phyloP scores from a whole-genome alignment of 2,329 filamentous ascomycete species.

The Xylaria sp. region DNA sequence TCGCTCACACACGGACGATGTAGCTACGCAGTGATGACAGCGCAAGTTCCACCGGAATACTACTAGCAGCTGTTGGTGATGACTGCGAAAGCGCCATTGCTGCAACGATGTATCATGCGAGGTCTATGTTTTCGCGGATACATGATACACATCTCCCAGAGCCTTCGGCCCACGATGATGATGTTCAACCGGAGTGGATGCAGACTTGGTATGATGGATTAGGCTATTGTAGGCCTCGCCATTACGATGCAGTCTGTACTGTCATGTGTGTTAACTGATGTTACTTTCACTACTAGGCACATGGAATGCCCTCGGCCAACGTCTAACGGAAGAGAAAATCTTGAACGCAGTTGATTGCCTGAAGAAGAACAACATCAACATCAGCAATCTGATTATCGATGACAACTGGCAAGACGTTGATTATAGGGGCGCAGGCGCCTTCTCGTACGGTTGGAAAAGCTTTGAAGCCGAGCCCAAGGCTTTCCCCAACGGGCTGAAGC shows the following conservation, averaged over 20 bases:
- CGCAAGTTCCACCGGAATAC: constrained; percentile 48
- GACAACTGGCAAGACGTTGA: constrained; percentile 90
- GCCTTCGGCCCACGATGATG: constrained; percentile 38
- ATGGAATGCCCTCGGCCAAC: constrained; percentile 87
- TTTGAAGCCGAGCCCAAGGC: constrained; percentile 79
- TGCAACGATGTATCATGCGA: constrained; percentile 82
- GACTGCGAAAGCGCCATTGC: constrained; percentile 71
- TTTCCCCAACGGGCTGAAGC: constrained; percentile 76
- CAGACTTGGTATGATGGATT: constrained; percentile 90
- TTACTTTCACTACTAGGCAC: constrained; percentile 48
- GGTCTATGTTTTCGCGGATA: constrained; percentile 45
- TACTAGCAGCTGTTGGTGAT: constrained; percentile 67
- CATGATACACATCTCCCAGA: constrained; percentile 43
- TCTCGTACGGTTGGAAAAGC: constrained; percentile 63
- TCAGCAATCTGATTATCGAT: constrained; percentile 88
- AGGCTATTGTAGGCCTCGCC: constrained; percentile 62
- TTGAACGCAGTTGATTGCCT: constrained; percentile 68
- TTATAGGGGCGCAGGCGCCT: constrained; percentile 45
- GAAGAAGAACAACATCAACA: constrained; percentile 64
- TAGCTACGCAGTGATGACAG: constrained; percentile 63
- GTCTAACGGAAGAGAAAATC: constrained; percentile 75
- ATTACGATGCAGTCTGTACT: background rate
- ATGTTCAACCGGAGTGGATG: constrained; percentile 61
- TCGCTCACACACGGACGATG: background rate
- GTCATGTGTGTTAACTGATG: background rate